Evolutionary conservation across 2,329 filamentous ascomycete genomes (phyloP), one percentile per base, ranked within the genome.

Genomic region (Xylaria multiplex): DNA sequence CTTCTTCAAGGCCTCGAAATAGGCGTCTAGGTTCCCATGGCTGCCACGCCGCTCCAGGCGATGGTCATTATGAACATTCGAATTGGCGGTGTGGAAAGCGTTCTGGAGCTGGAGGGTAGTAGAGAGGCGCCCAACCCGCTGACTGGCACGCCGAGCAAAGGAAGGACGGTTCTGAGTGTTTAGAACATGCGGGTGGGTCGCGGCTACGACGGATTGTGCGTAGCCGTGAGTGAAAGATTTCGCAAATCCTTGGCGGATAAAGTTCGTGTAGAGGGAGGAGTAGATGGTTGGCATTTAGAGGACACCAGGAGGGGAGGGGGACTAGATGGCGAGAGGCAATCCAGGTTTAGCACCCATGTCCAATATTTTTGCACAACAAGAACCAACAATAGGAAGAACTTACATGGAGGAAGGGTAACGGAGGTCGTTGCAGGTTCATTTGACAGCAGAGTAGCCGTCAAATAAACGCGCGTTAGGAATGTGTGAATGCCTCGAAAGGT

Each of bases 151-250:
- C 73, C 86, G 85, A 67, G 83, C 85, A 76, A 88, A 90, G 75
- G 86, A 86, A 69, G 86, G 86, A 73, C 87, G 85, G 79, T 87
- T 89, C 79, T 88, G 93, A 78, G 83, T 89, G 86, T 90, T 93
- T 87, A 85, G 88, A 86, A 83, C 91, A 90, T 86, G 85, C 63
- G 87, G 87, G 70, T 97, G 93, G 71, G 93, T 93, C 76, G 93
- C 95, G 77, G 96, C 96, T 82, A 99, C 93, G 82, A 98, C 91
- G 70, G 94, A 97, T 81, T 98, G 95, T 75, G 94, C 94, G 87
- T 97, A 98, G 82, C 95, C 95, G 88, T 98, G 93, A 80, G 93
- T 95, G 81, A 98, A 91, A 77, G 94, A 93, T 85, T 98, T 98
- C 78, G 93, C 90, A 83, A 97, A 91, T 91, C 93, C 94, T 87